Conservation (phyloP, 371 early-diverging fungal species). For the Lichtheimia ramosa region DNA sequence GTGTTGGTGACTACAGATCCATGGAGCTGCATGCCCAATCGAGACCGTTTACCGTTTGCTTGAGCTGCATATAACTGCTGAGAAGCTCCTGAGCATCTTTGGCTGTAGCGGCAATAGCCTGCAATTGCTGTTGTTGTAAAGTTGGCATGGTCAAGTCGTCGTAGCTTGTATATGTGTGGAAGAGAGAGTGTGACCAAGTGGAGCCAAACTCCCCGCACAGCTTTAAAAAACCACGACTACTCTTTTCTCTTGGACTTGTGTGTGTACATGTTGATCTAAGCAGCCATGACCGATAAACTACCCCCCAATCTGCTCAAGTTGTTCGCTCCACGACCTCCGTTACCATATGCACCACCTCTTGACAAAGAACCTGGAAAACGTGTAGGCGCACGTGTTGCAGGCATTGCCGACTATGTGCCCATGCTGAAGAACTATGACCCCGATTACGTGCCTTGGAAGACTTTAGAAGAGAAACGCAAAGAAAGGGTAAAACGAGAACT, state of each 20-base stretch:
- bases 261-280: background rate
- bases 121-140: background rate
- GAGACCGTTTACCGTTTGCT: background rate
- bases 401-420: slow-evolving; percentile 69
- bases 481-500: slow-evolving; percentile 53
- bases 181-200: background rate
- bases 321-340: slow-evolving; percentile 92
- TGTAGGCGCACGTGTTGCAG: slow-evolving; percentile 58
- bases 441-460: slow-evolving; percentile 77
- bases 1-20: slow-evolving; percentile 18
- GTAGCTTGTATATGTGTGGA: background rate
- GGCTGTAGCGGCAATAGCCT: background rate
- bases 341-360: slow-evolving; percentile 68
- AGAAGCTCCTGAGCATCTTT: background rate
- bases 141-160: background rate
- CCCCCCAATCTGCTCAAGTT: slow-evolving; percentile 86
- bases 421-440: slow-evolving; percentile 64
- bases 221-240: background rate
- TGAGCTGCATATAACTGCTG: background rate
- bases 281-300: slow-evolving; percentile 67
- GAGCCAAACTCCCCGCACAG: background rate
- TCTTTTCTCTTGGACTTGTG: background rate
- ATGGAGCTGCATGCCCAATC: background rate
- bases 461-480: slow-evolving; percentile 67
- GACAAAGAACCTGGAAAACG: slow-evolving; percentile 74